phyloP scores from a whole-genome alignment of 495 filamentous ascomycete genomes.

The Xylaria intraflava region DNA sequence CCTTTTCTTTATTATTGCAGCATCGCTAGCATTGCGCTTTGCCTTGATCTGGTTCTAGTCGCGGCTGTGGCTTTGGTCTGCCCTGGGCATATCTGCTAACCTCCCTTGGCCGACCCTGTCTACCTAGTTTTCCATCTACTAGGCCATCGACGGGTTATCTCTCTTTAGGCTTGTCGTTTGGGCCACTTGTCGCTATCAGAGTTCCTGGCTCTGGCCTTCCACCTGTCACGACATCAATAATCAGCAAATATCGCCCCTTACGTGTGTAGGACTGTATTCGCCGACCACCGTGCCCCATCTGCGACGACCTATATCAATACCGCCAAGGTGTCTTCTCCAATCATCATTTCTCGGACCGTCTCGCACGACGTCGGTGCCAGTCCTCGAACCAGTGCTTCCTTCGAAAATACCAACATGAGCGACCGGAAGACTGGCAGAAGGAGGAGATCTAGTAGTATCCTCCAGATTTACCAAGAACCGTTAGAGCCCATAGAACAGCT shows the following conservation, averaged over 20 bases:
- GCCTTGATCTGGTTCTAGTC: neutral
- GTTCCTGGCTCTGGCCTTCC: neutral
- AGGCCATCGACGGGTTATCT: neutral
- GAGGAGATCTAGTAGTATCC: constrained; percentile 88
- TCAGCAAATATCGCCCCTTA: neutral
- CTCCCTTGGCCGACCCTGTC: neutral
- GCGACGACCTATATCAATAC: constrained; percentile 47
- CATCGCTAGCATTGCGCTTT: constrained; percentile 8
- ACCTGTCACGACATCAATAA: constrained; percentile 11
- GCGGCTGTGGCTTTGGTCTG: neutral
- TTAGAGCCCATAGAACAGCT: constrained; percentile 89
- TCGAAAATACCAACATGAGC: constrained; percentile 37
- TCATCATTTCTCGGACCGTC: constrained; percentile 71
- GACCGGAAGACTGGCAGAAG: constrained; percentile 55
- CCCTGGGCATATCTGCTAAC: neutral
- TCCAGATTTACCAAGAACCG: constrained; percentile 83
- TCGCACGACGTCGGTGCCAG: constrained; percentile 73
- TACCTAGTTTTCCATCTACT: neutral
- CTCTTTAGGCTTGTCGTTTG: neutral
- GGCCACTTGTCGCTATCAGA: neutral
- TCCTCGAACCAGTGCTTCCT: constrained; percentile 41
- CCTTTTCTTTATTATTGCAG: neutral
- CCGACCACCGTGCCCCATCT: constrained; percentile 11
- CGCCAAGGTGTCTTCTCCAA: constrained; percentile 78
- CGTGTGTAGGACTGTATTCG: constrained; percentile 19